Evolutionary conservation across 139 green algal genomes (phyloP).

Genomic region (Chlamydomonas applanata): DNA sequence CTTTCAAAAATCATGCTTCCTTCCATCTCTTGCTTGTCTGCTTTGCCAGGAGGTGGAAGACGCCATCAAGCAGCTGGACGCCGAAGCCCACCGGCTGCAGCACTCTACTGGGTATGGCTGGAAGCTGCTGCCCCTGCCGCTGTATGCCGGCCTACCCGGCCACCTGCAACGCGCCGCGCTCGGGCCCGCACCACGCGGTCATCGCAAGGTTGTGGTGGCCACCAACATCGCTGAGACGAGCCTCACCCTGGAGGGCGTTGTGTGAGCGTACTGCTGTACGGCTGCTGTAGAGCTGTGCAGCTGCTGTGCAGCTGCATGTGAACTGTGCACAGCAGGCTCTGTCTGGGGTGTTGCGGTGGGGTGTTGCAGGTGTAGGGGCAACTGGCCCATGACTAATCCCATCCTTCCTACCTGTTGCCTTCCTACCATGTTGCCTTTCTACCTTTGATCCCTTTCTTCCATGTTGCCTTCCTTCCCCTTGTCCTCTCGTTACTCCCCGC

Average conservation of each 20-base stretch:
- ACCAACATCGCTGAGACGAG: conserved; percentile 91
- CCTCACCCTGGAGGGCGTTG: conserved; percentile 72
- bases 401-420: neutral
- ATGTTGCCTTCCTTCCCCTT: neutral
- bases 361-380: no score
- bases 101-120: conserved; percentile 28
- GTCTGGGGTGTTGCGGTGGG: neutral
- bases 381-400: no score
- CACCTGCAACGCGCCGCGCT: conserved; percentile 68
- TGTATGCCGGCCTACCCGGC: conserved; percentile 77
- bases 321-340: no score
- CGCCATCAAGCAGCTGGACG: conserved; percentile 62
- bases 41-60: conserved; percentile 68
- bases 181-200: conserved; percentile 56
- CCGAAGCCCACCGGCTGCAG: conserved; percentile 49
- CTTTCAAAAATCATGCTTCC: neutral
- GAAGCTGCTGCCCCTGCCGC: conserved; percentile 56
- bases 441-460: neutral
- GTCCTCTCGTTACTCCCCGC: conserved; percentile 5
- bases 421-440: neutral
- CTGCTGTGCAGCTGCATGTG: neutral
- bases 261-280: conserved; percentile 26
- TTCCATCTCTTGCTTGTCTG: neutral
- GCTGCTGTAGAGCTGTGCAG: neutral
- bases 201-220: conserved; percentile 81